These are phyloP conservation scores for Saposhnikovia divaricata DNA, from an alignment of 129 eudicot species.

Conservation along the genomic window DNA sequence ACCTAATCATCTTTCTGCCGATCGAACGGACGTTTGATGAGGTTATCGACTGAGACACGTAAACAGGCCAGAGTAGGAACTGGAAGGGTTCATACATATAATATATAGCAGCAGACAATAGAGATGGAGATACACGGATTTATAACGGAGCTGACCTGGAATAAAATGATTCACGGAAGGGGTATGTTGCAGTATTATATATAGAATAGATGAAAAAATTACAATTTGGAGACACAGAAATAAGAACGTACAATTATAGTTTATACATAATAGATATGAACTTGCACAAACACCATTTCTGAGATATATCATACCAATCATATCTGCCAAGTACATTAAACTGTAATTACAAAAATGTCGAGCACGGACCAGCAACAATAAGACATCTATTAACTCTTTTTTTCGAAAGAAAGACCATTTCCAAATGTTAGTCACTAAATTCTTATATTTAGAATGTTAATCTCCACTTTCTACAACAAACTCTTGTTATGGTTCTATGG, in stretches of 20 bases:
- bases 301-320: neutral
- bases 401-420: neutral
- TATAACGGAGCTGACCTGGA: too few relatives aligned
- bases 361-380: neutral
- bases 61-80: too few relatives aligned
- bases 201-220: too few relatives aligned
- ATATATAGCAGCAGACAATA: too few relatives aligned
- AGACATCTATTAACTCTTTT: neutral
- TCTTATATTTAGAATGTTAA: neutral
- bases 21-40: too few relatives aligned
- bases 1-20: too few relatives aligned
- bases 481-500: neutral
- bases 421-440: neutral
- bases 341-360: slow-evolving; percentile 11
- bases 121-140: too few relatives aligned
- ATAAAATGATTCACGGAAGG: too few relatives aligned
- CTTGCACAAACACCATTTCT: neutral
- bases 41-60: too few relatives aligned
- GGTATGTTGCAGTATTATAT: too few relatives aligned
- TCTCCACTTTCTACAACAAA: slow-evolving; percentile 13
- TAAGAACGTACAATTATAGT: neutral
- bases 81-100: too few relatives aligned
- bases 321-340: neutral
- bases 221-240: too few relatives aligned
- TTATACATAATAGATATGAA: neutral